Conservation (phyloP, 2,329 filamentous ascomycete genomes). For the Cercospora zeina region DNA sequence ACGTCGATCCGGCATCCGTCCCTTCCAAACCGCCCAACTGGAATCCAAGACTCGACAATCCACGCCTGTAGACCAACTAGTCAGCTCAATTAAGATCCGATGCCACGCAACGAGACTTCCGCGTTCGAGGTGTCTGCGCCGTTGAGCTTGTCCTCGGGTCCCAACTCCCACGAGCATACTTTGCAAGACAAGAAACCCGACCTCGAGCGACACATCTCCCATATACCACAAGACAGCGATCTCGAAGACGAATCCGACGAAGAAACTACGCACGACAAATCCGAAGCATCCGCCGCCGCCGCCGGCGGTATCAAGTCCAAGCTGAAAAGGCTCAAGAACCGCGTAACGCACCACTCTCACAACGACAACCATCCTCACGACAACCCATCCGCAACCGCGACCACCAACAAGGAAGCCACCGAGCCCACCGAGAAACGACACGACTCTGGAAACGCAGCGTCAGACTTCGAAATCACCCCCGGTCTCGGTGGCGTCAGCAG, state of each 20-base stretch:
- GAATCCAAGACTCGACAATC: background rate
- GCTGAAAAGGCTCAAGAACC: constrained; percentile 19
- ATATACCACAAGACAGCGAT: constrained; percentile 21
- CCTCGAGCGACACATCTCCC: constrained; percentile 23
- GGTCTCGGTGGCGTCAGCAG: constrained; percentile 7
- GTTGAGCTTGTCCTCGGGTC: constrained; percentile 5
- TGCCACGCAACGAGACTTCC: constrained; percentile 4
- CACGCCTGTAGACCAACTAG: background rate
- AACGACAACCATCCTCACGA: constrained; percentile 13
- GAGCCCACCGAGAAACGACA: constrained; percentile 8
- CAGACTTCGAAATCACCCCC: constrained; percentile 19
- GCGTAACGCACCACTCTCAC: constrained; percentile 12
- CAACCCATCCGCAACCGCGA: background rate
- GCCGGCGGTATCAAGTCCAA: constrained; percentile 10
- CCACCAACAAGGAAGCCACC: background rate
- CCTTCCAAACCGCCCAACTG: constrained; percentile 2
- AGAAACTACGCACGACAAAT: background rate
- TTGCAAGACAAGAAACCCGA: constrained; percentile 13
- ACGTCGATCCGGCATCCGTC: background rate
- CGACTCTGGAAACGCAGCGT: constrained; percentile 13
- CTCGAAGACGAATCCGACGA: constrained; percentile 8
- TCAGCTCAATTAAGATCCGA: background rate
- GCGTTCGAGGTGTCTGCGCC: constrained; percentile 16
- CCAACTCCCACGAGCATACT: background rate
- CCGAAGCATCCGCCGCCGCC: background rate